Evolutionary conservation across 2,329 filamentous ascomycete genomes (phyloP).

Genomic region (Fusarium sp.): DNA sequence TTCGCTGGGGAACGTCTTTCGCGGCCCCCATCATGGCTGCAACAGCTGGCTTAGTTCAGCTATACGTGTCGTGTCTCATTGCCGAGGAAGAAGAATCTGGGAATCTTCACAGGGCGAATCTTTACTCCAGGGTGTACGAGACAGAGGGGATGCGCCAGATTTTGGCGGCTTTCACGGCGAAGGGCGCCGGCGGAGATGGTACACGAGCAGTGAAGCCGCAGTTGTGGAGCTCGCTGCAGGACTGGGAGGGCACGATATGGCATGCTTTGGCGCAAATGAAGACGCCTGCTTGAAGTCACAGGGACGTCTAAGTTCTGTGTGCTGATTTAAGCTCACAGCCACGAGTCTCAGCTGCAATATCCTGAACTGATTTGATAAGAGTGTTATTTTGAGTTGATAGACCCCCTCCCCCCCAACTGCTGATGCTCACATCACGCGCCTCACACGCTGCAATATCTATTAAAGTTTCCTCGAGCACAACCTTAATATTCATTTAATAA

Average conservation of each 20-base stretch:
- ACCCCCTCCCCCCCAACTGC: too few species aligned
- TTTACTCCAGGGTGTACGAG: not conserved
- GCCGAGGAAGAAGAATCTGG: accelerated
- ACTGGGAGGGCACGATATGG: not conserved
- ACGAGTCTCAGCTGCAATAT: accelerated
- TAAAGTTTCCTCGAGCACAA: accelerated
- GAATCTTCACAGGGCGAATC: accelerated
- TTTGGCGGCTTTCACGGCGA: not conserved
- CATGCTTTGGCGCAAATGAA: not conserved
- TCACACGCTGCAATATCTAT: too few species aligned
- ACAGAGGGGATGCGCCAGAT: not conserved
- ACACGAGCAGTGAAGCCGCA: not conserved
- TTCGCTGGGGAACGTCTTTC: not conserved
- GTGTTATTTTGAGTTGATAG: too few species aligned
- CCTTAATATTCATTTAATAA: accelerated
- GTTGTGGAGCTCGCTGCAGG: accelerated
- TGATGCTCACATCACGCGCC: too few species aligned
- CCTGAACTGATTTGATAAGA: too few species aligned
- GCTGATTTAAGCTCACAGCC: not conserved
- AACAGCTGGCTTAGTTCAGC: not conserved
- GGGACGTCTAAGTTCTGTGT: not conserved
- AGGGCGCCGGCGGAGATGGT: accelerated
- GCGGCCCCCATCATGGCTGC: not conserved
- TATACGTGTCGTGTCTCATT: accelerated
- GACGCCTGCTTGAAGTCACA: accelerated